A percentile compares a stretch with the other conserved stretches of the same genome.
phyloP scores from a whole-genome alignment of 2,329 filamentous ascomycete species.

The Madurella fahalii region DNA sequence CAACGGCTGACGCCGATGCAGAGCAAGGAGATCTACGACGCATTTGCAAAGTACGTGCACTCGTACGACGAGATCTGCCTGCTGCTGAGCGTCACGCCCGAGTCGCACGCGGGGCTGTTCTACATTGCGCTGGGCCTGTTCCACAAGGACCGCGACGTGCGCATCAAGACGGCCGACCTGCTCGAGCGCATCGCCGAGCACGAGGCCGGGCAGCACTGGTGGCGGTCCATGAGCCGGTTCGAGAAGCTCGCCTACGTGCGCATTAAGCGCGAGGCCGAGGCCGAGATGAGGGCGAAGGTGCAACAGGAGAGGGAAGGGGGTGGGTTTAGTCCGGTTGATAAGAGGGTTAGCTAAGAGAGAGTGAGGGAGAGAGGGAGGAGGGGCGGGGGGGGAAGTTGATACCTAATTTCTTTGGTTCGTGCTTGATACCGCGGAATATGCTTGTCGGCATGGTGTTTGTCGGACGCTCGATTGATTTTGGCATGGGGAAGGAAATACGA shows the following conservation, averaged over 20 bases:
- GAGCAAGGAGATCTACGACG: conserved; percentile 79
- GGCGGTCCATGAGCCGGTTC: conserved; percentile 79
- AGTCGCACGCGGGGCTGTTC: conserved; percentile 83
- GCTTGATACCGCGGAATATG: no score
- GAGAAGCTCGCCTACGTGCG: conserved; percentile 81
- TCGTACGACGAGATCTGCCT: conserved; percentile 84
- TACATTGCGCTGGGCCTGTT: conserved; percentile 89
- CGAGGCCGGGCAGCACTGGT: conserved; percentile 90
- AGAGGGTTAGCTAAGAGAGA: conserved; percentile 43
- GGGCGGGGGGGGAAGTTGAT: not conserved
- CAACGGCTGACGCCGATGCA: conserved; percentile 73
- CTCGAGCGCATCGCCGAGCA: conserved; percentile 80
- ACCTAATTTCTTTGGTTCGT: not conserved
- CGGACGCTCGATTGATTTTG: no score
- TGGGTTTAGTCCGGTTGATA: conserved; percentile 21
- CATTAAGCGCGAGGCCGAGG: conserved; percentile 63
- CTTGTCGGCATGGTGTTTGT: no score
- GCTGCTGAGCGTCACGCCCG: conserved; percentile 74
- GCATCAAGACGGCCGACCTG: conserved; percentile 71
- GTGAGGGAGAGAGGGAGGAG: conserved; percentile 10
- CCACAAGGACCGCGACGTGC: conserved; percentile 78
- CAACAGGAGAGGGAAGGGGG: conserved; percentile 8
- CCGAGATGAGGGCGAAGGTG: conserved; percentile 40
- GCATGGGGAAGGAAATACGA: no score
- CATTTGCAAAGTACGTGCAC: conserved; percentile 69